A percentile compares a stretch with the other conserved stretches of the same genome.
Evolutionary conservation across 805 yeast species (phyloP).

Genomic region (Wickerhamiella kurtzmanii): DNA sequence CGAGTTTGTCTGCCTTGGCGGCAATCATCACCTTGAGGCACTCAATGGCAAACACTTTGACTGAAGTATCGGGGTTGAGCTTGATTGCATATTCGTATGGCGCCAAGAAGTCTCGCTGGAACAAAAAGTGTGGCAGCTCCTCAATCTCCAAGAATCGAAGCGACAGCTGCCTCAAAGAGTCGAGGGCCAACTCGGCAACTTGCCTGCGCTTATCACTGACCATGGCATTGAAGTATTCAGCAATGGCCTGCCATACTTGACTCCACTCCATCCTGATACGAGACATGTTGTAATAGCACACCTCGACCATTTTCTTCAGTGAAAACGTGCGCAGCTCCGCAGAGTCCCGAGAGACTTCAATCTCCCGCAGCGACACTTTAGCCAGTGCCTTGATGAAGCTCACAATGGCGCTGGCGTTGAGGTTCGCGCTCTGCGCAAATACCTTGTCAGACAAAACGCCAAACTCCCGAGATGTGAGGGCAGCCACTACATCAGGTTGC

Average conservation of each 20-base stretch:
- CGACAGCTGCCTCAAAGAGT: slow-evolving; percentile 83
- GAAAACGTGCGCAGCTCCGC: slow-evolving; percentile 82
- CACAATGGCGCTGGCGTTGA: slow-evolving; percentile 73
- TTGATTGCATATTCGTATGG: slow-evolving; percentile 75
- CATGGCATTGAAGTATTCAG: slow-evolving; percentile 71
- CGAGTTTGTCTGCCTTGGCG: slow-evolving; percentile 58
- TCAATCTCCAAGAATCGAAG: slow-evolving; percentile 87
- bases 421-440: slow-evolving; percentile 65
- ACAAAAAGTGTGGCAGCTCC: slow-evolving; percentile 87
- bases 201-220: slow-evolving; percentile 67
- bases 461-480: slow-evolving; percentile 24
- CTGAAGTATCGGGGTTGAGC: slow-evolving; percentile 53
- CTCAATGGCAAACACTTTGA: slow-evolving; percentile 79
- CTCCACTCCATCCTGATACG: slow-evolving; percentile 96
- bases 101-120: slow-evolving; percentile 82
- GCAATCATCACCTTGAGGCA: slow-evolving; percentile 76
- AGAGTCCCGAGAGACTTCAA: slow-evolving; percentile 72
- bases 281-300: slow-evolving; percentile 93
- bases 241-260: slow-evolving; percentile 80
- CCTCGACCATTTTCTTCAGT: slow-evolving; percentile 89
- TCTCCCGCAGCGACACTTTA: slow-evolving; percentile 79
- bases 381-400: slow-evolving; percentile 79
- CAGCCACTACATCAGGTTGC: slow-evolving; percentile 23
- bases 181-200: slow-evolving; percentile 81
- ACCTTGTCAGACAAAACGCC: slow-evolving; percentile 62